These are phyloP conservation scores for Lolium perenne DNA, from an alignment of 176 grass and related monocot genomes.

Conservation along the genomic window DNA sequence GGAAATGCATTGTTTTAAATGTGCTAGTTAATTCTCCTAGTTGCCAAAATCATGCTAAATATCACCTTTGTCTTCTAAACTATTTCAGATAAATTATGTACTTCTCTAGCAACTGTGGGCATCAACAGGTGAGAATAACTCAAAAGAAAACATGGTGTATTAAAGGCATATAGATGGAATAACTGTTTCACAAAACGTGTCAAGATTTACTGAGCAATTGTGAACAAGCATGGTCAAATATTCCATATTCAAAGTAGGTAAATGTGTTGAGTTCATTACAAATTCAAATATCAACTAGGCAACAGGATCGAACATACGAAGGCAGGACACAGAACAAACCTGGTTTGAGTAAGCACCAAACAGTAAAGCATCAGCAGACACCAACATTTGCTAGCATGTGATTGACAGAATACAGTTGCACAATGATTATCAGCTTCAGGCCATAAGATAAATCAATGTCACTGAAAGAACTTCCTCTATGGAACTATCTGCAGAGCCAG, in stretches of 20 bases:
- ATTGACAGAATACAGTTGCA: not conserved
- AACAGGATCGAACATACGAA: slow-evolving; percentile 35
- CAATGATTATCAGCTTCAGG: not conserved
- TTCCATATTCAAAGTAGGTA: not conserved
- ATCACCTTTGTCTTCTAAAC: slow-evolving; percentile 12
- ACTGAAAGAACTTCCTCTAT: slow-evolving; percentile 14
- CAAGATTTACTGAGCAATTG: slow-evolving; percentile 13
- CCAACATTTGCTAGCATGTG: slow-evolving; percentile 9
- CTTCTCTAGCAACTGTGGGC: slow-evolving; percentile 1
- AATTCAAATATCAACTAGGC: slow-evolving; percentile 8
- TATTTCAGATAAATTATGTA: not conserved
- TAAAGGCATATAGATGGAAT: not conserved
- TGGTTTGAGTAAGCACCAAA: slow-evolving; percentile 21
- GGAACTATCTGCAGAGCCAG: slow-evolving; percentile 25
- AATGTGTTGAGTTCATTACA: slow-evolving; percentile 17
- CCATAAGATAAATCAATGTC: not conserved
- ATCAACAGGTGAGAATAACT: not conserved
- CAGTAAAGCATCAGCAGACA: slow-evolving; percentile 16
- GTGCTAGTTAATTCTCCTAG: not conserved
- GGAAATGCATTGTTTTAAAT: not conserved
- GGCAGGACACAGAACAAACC: slow-evolving; percentile 35
- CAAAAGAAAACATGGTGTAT: not conserved
- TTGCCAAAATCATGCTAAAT: not conserved
- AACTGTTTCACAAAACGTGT: slow-evolving; percentile 1
- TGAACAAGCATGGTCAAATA: slow-evolving; percentile 32